phyloP scores from a whole-genome alignment of 805 yeast species.

The Saturnispora dispora region DNA sequence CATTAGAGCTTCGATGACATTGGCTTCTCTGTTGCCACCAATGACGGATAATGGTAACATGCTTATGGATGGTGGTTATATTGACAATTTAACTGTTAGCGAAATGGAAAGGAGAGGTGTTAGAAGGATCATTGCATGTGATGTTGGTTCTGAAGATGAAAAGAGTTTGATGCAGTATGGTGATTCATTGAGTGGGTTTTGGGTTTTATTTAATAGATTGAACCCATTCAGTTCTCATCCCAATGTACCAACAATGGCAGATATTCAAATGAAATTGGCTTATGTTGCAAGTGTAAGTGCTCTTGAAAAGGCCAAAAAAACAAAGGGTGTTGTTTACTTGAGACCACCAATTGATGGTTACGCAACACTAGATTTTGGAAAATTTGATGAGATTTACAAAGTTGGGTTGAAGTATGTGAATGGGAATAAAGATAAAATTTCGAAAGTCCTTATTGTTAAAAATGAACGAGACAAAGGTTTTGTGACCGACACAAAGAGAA shows the following conservation, averaged over 20 bases:
- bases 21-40: conserved; percentile 89
- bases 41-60: conserved; percentile 82
- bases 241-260: conserved; percentile 88
- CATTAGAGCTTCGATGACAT: conserved; percentile 91
- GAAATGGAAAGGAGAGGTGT: conserved; percentile 93
- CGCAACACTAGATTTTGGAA: conserved; percentile 87
- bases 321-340: conserved; percentile 77
- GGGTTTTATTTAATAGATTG: conserved; percentile 83
- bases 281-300: conserved; percentile 95
- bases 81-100: conserved; percentile 84
- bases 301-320: conserved; percentile 71
- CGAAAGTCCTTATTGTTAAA: conserved; percentile 37
- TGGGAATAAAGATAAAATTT: conserved; percentile 36
- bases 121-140: conserved; percentile 79
- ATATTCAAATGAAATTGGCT: conserved; percentile 85
- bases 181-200: conserved; percentile 82
- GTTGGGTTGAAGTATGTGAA: conserved; percentile 76
- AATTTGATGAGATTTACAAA: conserved; percentile 79
- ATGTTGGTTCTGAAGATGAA: conserved; percentile 93
- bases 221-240: conserved; percentile 86
- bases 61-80: conserved; percentile 93
- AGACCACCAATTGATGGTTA: conserved; percentile 92
- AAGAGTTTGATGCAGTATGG: conserved; percentile 86
- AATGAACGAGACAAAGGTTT: conserved; percentile 18
- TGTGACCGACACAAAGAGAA: conserved; percentile 7